A percentile compares a stretch with the other conserved stretches of the same genome.
Evolutionary conservation across 352 stramenopile species (phyloP).

Genomic region (Blastocystis sp.): DNA sequence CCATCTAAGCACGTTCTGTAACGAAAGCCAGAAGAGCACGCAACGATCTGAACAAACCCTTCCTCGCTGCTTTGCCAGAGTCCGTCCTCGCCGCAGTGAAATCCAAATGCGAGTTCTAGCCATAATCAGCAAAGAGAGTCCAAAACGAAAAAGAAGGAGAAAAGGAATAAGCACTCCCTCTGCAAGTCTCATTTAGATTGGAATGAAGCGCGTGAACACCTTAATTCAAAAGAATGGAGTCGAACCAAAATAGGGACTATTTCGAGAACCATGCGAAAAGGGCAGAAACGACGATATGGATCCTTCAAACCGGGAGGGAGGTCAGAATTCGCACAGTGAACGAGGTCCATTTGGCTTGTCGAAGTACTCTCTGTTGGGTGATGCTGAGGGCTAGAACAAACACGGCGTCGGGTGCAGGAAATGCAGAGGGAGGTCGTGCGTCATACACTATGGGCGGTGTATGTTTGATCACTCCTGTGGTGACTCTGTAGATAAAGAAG

Average conservation of each 20-base stretch:
- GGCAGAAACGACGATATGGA: not conserved
- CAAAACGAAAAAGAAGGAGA: not conserved
- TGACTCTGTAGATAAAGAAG: constrained; percentile 61
- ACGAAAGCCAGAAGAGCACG: not conserved
- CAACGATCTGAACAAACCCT: not conserved
- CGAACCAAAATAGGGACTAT: not conserved
- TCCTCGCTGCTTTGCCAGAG: not conserved
- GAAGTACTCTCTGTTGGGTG: not conserved
- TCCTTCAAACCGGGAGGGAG: not conserved
- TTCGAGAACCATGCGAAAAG: not conserved
- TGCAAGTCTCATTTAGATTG: not conserved
- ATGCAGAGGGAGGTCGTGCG: not conserved
- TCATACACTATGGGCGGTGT: not conserved
- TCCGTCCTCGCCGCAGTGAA: not conserved
- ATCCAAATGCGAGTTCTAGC: not conserved
- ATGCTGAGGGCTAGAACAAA: not conserved
- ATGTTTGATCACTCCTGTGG: not conserved
- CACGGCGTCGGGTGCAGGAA: not conserved
- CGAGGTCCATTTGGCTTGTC: not conserved
- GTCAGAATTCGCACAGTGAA: not conserved
- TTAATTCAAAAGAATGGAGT: not conserved
- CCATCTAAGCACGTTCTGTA: not conserved
- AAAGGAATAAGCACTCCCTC: not conserved
- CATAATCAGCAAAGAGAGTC: not conserved
- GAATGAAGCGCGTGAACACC: not conserved